Base-by-base conservation (phyloP, 1,284 basidiomycete species). In the Apiotrichum veenhuisii region DNA sequence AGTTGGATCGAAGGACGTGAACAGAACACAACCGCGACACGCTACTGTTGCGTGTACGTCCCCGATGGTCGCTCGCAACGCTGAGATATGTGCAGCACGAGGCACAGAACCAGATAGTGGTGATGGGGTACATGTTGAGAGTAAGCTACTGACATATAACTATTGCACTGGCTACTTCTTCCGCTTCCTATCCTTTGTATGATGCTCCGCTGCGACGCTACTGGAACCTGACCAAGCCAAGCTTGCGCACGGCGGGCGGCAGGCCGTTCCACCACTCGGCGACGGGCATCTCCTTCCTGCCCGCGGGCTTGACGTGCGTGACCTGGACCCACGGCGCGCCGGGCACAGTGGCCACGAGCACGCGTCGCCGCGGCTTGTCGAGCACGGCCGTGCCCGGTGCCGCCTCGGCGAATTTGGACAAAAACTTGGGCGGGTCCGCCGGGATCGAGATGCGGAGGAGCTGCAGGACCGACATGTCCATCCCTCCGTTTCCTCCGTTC, bases 241-340 rank as follows among this genome's bases (percentile, higher is more conserved):
- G 50, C 49, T 56, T 42, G 41, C 66, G 51, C 43, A 54, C 51
- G 26, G 47, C 60, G 50, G 63, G 56, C 3, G 64, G 62, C 49
- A 81, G 72, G n/a, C 80, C 86, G 64, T 84, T 84, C 84, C 84
- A 86, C 83, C 84, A 87, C 40, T 80, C 78, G 46, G 67, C 75
- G 5, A 81, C 80, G 23, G 64, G 63, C 55, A 83, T 65, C 57
- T 80, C 73, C 54, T 78, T 75, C 40, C 76, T 82, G 4, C 82
- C 84, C 59, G 85, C 83, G 62, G 82, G 80, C 70, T 85, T 85
- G 11, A 88, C 78, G 59, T 74, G 68, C 0, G 73, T 73, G 1
- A 88, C 82, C 34, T 77, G 73, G 14, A 88, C 64, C 36, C 83
- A 76, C 0, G 81, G 79, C 1, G 77, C 76, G 9, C 74, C 79